phyloP scores from a whole-genome alignment of 2,329 filamentous ascomycete species.

The Aspergillus oerlinghausenensis region DNA sequence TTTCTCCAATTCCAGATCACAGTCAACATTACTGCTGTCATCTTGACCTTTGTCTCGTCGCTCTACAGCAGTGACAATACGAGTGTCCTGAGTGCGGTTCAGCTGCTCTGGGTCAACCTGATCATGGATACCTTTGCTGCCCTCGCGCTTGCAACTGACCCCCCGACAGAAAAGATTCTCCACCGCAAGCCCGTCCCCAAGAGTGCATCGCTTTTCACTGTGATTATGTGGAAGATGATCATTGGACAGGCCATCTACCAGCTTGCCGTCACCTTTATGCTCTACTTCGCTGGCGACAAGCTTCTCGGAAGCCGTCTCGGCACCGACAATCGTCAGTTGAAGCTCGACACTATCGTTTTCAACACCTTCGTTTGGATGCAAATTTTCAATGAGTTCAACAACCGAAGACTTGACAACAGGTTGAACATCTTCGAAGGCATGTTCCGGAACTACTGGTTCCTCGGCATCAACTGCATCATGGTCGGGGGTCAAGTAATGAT shows the following conservation, averaged over 20 bases:
- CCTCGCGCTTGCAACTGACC: conserved; percentile 81
- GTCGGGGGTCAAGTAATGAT: conserved; percentile 86
- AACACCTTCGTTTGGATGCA: conserved; percentile 99
- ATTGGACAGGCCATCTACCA: conserved; percentile 89
- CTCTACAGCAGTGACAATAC: conserved; percentile 64
- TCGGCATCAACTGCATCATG: conserved; percentile 80
- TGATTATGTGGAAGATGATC: conserved; percentile 99
- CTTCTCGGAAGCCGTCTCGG: conserved; percentile 57
- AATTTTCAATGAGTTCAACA: conserved; percentile 98
- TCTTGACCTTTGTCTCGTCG: conserved; percentile 82
- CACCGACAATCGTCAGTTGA: conserved; percentile 40
- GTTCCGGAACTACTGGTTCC: conserved; percentile 80
- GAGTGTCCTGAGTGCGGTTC: conserved; percentile 81
- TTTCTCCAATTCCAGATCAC: conserved; percentile 64
- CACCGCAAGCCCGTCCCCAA: conserved; percentile 75
- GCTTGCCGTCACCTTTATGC: conserved; percentile 69
- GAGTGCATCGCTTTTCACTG: conserved; percentile 70
- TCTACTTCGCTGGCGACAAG: conserved; percentile 68
- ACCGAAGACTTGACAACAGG: conserved; percentile 86
- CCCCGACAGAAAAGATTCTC: conserved; percentile 75
- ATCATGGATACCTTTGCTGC: conserved; percentile 97
- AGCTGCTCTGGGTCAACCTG: conserved; percentile 92
- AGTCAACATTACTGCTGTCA: conserved; percentile 87
- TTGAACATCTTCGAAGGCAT: conserved; percentile 96
- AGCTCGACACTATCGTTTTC: conserved; percentile 81